These are phyloP conservation scores for Prunus campanulata DNA, from an alignment of 306 rosid genomes.

Conservation along the genomic window DNA sequence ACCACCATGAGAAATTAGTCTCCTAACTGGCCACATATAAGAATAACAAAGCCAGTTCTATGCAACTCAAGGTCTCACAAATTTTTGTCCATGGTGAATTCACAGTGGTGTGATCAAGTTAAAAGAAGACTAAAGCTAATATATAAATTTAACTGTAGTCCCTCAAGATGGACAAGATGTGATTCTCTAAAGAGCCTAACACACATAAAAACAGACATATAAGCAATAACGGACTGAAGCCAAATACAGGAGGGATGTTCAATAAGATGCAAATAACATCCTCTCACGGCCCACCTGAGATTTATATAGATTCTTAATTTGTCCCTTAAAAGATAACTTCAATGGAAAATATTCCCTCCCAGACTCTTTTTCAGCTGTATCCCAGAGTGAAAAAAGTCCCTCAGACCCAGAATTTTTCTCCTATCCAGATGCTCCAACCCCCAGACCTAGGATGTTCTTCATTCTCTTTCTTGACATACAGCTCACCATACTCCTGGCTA, in stretches of 20 bases:
- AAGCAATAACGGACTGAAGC: background rate
- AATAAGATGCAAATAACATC: slow-evolving; percentile 15
- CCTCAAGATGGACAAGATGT: background rate
- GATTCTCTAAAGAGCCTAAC: background rate
- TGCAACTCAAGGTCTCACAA: background rate
- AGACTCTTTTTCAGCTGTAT: slow-evolving; percentile 27
- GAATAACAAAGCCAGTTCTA: background rate
- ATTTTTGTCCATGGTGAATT: slow-evolving; percentile 17
- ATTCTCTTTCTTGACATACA: slow-evolving; percentile 3
- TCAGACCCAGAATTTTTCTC: slow-evolving; percentile 29
- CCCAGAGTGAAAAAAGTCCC: slow-evolving; percentile 25
- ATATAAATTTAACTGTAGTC: background rate
- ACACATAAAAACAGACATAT: background rate
- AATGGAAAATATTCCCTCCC: slow-evolving; percentile 31
- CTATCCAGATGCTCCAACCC: slow-evolving; percentile 6
- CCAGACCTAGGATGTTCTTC: background rate
- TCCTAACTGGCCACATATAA: background rate
- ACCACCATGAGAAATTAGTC: background rate
- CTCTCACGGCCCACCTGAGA: slow-evolving; percentile 20
- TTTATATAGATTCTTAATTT: slow-evolving; percentile 32
- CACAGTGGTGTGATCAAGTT: background rate
- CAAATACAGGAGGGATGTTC: slow-evolving; percentile 14
- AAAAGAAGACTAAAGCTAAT: background rate
- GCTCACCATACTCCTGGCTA: slow-evolving; percentile 10
- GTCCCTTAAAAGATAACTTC: slow-evolving; percentile 33